Base-by-base conservation (phyloP, 306 rosid genomes). In the Cajanus cajan region DNA sequence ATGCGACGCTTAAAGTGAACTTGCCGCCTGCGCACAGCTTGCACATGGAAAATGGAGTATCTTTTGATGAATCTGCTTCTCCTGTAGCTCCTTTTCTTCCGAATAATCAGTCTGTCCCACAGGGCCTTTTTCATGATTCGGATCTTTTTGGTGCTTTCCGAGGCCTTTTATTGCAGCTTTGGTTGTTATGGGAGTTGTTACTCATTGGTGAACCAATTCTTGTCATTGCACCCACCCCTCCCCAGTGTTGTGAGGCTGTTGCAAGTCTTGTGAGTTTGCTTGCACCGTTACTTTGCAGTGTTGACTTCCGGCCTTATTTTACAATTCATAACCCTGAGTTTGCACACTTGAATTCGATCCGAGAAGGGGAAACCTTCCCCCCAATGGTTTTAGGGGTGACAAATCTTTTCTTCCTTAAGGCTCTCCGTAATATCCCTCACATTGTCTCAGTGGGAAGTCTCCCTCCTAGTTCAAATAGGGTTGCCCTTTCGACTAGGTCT, bases 201-300 rank as follows among this genome's bases (percentile, higher is more conserved):
- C 84, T 93, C 58, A 76, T 91, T 74, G 98, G 97, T 48, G 95
- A 93, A 76, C 97, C 98, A 18, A 78, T 93, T 79, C 98, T 93
- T 51, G 48, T 93, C 71, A 86, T 93, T 76, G 93, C 95, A 79
- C 97, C 97, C 25, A 90, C 95, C 41, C 97, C 97, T 78, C 91
- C 98, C 33, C 97, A 91, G 82, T 91, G 97, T 85, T 88, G 92
- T 77, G 93, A 91, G 83, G 98, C 97, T 79, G 97, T 93, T 57
- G 94, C 97, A 37, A 78, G 93, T 80, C 98, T 93, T 82, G 97
- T 93, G 82, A 93, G 95, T 80, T 88, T 91, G 89, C 87, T 91
- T 85, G 92, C 98, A 33, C 98, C 98, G 43, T 74, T 93, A 83
- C 91, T 90, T 73, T 91, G 73, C 63, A 93, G 95, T 80, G 91